phyloP scores from a whole-genome alignment of 75 land plant genomes.

The Selaginella moellendorffii region DNA sequence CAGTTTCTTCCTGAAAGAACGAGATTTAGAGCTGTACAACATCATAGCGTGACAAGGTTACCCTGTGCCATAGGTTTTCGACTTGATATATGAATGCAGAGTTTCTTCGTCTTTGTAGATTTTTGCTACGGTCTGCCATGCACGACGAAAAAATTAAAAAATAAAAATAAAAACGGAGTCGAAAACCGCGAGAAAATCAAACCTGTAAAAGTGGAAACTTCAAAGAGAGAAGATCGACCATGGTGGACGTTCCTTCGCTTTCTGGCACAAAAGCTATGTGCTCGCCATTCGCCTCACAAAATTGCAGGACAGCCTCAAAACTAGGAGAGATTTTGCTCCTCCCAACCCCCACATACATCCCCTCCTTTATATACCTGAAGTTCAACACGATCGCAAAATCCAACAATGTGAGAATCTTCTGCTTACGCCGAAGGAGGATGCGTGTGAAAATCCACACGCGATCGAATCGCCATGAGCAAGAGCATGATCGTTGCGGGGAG shows the following conservation, averaged over 20 bases:
- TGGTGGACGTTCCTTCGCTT: slow-evolving; percentile 37
- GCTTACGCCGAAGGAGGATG: slow-evolving; percentile 57
- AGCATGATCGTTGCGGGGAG: slow-evolving; percentile 66
- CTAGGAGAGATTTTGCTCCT: slow-evolving; percentile 44
- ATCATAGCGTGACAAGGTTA: neutral
- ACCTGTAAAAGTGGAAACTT: slow-evolving; percentile 53
- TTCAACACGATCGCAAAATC: neutral
- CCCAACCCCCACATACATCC: slow-evolving; percentile 56
- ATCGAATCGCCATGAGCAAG: slow-evolving; percentile 50
- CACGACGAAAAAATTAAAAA: too few species aligned
- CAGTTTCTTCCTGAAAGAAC: slow-evolving; percentile 40
- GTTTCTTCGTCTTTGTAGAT: slow-evolving; percentile 45
- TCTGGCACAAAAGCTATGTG: slow-evolving; percentile 64
- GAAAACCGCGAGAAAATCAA: too few species aligned
- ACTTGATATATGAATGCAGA: slow-evolving; percentile 47
- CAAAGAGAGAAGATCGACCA: slow-evolving; percentile 41
- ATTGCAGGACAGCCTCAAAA: slow-evolving; percentile 33
- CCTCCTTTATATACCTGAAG: slow-evolving; percentile 42
- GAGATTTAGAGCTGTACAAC: too few species aligned
- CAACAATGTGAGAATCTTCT: neutral
- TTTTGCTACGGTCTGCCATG: slow-evolving; percentile 37
- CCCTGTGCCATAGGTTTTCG: slow-evolving; percentile 35
- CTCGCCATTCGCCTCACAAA: slow-evolving; percentile 27
- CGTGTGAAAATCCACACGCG: slow-evolving; percentile 41
- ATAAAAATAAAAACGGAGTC: too few species aligned